Evolutionary conservation across 192 early-diverging fungal genomes (phyloP).

Genomic region (Helicostylum pulchrum): DNA sequence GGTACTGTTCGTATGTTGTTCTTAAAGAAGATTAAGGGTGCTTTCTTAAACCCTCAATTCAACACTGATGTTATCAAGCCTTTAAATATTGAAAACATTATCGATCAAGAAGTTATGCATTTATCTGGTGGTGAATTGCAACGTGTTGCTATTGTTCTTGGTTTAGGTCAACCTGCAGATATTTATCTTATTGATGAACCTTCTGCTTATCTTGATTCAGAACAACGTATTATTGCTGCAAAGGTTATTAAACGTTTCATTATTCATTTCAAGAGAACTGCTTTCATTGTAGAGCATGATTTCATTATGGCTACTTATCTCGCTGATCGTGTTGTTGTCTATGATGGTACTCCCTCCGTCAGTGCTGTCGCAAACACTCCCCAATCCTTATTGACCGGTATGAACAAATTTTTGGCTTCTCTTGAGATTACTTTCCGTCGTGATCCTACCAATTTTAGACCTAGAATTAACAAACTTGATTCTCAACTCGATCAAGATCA

Average conservation of each 20-base stretch:
- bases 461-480: slow-evolving; percentile 95
- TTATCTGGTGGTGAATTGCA: slow-evolving; percentile 99
- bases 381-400: slow-evolving; percentile 87
- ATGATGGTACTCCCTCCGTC: slow-evolving; percentile 87
- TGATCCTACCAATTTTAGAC: slow-evolving; percentile 95
- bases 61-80: slow-evolving; percentile 96
- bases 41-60: slow-evolving; percentile 93
- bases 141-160: slow-evolving; percentile 93
- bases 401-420: slow-evolving; percentile 93
- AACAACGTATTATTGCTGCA: slow-evolving; percentile 97
- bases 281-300: slow-evolving; percentile 98
- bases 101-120: slow-evolving; percentile 83
- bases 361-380: slow-evolving; percentile 79
- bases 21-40: slow-evolving; percentile 78
- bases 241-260: slow-evolving; percentile 99
- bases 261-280: slow-evolving; percentile 93
- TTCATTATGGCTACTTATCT: slow-evolving; percentile 99
- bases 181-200: slow-evolving; percentile 98
- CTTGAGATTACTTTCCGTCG: slow-evolving; percentile 96
- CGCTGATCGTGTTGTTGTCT: slow-evolving; percentile 95
- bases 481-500: slow-evolving; percentile 96
- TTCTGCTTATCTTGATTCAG: slow-evolving; percentile 96
- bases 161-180: slow-evolving; percentile 87
- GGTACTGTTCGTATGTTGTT: slow-evolving; percentile 92
- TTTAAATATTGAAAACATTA: slow-evolving; percentile 85